Percentiles rank a stretch among this genome's conserved stretches.
Conservation (phyloP, 2,329 filamentous ascomycete genomes). For the Botrytis byssoidea region DNA sequence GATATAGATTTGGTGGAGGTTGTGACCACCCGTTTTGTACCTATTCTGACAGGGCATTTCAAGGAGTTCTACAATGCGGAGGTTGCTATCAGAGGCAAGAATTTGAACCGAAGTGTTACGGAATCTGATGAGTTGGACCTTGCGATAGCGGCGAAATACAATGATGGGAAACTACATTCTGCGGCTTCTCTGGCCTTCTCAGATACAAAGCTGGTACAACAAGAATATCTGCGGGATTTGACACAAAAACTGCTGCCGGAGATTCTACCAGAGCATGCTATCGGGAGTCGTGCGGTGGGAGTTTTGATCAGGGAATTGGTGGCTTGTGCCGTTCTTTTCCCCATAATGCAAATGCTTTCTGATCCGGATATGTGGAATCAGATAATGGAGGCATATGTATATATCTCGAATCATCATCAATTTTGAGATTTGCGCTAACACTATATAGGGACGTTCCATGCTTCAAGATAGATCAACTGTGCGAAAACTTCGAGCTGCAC, state of each 20-base stretch:
- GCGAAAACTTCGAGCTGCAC: constrained; percentile 80
- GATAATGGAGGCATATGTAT: constrained; percentile 78
- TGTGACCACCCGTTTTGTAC: constrained; percentile 77
- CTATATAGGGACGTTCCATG: constrained; percentile 67
- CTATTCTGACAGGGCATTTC: constrained; percentile 84
- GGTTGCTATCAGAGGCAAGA: constrained; percentile 77
- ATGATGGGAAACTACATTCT: constrained; percentile 81
- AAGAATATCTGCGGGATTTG: constrained; percentile 81
- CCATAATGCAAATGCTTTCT: constrained; percentile 73
- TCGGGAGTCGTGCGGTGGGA: constrained; percentile 76
- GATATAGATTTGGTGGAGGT: constrained; percentile 81
- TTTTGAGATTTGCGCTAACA: constrained; percentile 22
- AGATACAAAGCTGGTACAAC: constrained; percentile 80
- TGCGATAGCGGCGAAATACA: constrained; percentile 93
- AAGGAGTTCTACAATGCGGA: constrained; percentile 91
- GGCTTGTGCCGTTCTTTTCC: constrained; percentile 85
- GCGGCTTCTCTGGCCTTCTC: constrained; percentile 81
- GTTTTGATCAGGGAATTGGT: constrained; percentile 85
- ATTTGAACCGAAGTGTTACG: constrained; percentile 84
- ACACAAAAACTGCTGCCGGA: constrained; percentile 69
- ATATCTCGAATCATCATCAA: constrained; percentile 22
- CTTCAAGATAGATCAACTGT: constrained; percentile 96
- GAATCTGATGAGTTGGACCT: constrained; percentile 95
- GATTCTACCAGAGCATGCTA: constrained; percentile 69
- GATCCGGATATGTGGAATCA: constrained; percentile 99